These are phyloP conservation scores for Diplodia scrobiculata DNA, from an alignment of 2,329 filamentous ascomycete genomes.

Conservation along the genomic window DNA sequence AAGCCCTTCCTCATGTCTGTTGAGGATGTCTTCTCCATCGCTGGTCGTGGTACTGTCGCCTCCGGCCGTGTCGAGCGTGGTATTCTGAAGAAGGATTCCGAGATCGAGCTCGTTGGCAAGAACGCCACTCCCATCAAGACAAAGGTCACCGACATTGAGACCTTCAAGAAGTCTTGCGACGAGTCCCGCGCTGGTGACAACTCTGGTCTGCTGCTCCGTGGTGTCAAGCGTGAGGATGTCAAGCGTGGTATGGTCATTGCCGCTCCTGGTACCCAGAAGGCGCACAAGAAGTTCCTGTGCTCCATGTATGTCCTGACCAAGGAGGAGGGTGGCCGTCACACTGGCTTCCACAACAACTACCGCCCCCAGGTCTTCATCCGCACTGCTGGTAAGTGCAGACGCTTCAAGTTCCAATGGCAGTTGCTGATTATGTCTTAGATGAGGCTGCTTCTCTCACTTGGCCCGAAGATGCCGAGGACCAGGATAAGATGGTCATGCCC, in stretches of 20 bases:
- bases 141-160: constrained; percentile 99
- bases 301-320: constrained; percentile 97
- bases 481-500: constrained; percentile 86
- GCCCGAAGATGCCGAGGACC: constrained; percentile 78
- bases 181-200: constrained; percentile 96
- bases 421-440: constrained; percentile 45
- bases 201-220: constrained; percentile 93
- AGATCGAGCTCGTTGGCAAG: constrained; percentile 94
- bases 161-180: constrained; percentile 99
- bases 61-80: constrained; percentile 98
- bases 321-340: constrained; percentile 97
- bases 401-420: background rate
- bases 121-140: constrained; percentile 83
- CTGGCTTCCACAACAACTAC: constrained; percentile 94
- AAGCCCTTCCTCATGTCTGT: constrained; percentile 99
- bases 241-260: constrained; percentile 91
- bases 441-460: constrained; percentile 76
- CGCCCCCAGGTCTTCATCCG: constrained; percentile 94
- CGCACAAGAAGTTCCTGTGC: constrained; percentile 87
- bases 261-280: constrained; percentile 79
- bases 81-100: constrained; percentile 85
- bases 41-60: constrained; percentile 90
- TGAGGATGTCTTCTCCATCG: constrained; percentile 65
- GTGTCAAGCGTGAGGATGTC: constrained; percentile 93
- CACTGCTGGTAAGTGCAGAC: constrained; percentile 71